Evolutionary conservation across 345 rosid species (phyloP).

Genomic region (Citrus trifoliata): DNA sequence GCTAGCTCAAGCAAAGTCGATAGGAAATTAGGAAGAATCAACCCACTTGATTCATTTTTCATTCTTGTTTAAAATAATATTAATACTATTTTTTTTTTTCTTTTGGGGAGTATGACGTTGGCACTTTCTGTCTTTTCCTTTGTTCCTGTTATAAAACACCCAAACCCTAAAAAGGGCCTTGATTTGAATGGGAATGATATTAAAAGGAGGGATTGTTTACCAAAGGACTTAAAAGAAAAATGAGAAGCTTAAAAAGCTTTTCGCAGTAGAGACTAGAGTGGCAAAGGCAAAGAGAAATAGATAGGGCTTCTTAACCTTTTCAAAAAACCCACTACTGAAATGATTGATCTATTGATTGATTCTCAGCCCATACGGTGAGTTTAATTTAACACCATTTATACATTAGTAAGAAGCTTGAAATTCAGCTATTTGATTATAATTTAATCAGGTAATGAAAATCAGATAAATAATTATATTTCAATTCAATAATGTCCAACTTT

Average conservation of each 20-base stretch:
- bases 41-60: conserved; percentile 24
- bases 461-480: background rate
- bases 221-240: background rate
- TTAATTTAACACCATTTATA: background rate
- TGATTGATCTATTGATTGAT: conserved; percentile 25
- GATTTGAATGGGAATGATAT: conserved; percentile 41
- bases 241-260: conserved; percentile 29
- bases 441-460: background rate
- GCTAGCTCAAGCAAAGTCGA: conserved; percentile 16
- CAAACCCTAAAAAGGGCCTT: conserved; percentile 53
- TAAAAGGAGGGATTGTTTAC: conserved; percentile 27
- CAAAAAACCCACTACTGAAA: conserved; percentile 29
- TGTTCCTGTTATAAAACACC: conserved; percentile 56
- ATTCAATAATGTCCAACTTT: background rate
- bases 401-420: background rate
- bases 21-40: conserved; percentile 23
- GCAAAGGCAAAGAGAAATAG: conserved; percentile 19
- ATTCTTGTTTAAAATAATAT: background rate
- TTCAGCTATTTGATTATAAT: background rate
- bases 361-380: background rate
- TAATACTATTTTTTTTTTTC: conserved; percentile 14
- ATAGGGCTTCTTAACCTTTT: conserved; percentile 30
- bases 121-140: conserved; percentile 45
- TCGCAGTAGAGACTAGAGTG: background rate
- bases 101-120: conserved; percentile 33